phyloP scores from a whole-genome alignment of 202 grass and related monocot genomes.

The Setaria italica region DNA sequence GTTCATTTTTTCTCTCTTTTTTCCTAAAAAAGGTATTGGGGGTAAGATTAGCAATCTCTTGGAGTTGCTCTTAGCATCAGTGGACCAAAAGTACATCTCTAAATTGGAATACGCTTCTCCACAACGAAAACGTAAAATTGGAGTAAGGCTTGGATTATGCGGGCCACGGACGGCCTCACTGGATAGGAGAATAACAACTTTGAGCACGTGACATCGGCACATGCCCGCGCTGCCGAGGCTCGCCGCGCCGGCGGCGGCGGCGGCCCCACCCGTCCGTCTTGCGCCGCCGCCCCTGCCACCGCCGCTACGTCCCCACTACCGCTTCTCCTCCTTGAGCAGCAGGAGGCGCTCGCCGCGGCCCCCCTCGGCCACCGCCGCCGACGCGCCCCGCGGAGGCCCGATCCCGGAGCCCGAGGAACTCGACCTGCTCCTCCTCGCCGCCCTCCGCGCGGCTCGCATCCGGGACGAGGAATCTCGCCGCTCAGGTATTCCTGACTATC shows the following conservation, averaged over 20 bases:
- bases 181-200: background rate
- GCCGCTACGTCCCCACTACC: background rate
- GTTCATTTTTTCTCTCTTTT: too few relatives aligned
- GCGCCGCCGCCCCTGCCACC: background rate
- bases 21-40: too few relatives aligned
- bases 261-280: background rate
- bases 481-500: constrained; percentile 40
- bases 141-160: background rate
- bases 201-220: background rate
- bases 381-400: constrained; percentile 1
- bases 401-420: constrained; percentile 47
- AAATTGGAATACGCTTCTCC: background rate
- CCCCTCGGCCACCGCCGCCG: constrained; percentile 7
- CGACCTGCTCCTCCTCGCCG: constrained; percentile 59
- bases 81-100: background rate
- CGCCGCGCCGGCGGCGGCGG: constrained; percentile 18
- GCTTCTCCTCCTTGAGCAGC: constrained; percentile 12
- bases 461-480: constrained; percentile 76
- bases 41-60: too few relatives aligned
- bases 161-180: background rate
- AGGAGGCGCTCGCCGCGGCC: background rate
- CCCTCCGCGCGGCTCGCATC: constrained; percentile 58
- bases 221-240: constrained; percentile 44
- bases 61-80: too few relatives aligned
- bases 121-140: background rate